Conservation (phyloP, 116 monocot species). For the Iris pallida region DNA sequence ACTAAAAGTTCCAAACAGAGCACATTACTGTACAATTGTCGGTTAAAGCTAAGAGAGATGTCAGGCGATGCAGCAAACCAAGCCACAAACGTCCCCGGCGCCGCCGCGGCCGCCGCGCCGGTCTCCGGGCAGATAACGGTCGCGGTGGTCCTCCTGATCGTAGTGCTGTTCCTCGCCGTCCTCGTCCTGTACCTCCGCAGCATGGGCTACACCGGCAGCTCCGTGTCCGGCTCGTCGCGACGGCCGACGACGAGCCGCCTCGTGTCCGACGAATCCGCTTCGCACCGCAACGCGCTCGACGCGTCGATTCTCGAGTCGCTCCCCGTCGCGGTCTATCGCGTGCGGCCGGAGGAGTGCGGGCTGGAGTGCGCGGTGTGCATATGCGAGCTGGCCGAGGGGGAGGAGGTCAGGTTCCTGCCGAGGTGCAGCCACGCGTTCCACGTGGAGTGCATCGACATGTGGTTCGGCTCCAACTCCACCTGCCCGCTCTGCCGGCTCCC, state of each 20-base stretch:
- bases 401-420: conserved; percentile 28
- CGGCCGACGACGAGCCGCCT: neutral
- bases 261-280: neutral
- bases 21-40: no score
- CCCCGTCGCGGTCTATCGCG: conserved; percentile 15
- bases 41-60: no score
- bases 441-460: conserved; percentile 33
- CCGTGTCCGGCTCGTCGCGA: neutral
- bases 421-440: conserved; percentile 36
- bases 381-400: conserved; percentile 29
- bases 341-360: neutral
- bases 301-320: conserved; percentile 18
- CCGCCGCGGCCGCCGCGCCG: neutral
- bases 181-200: conserved; percentile 10
- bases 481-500: conserved; percentile 34
- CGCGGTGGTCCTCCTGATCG: conserved; percentile 4
- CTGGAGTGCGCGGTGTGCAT: conserved; percentile 37
- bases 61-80: no score
- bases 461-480: conserved; percentile 28
- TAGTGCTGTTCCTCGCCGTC: conserved; percentile 1
- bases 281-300: conserved; percentile 11
- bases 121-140: conserved; percentile 1
- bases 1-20: no score
- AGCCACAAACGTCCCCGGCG: no score
- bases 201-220: neutral